Evolutionary conservation across 768 basidiomycete species (phyloP), one percentile per base, ranked within the genome.

Genomic region (Albatrellus ellisii): DNA sequence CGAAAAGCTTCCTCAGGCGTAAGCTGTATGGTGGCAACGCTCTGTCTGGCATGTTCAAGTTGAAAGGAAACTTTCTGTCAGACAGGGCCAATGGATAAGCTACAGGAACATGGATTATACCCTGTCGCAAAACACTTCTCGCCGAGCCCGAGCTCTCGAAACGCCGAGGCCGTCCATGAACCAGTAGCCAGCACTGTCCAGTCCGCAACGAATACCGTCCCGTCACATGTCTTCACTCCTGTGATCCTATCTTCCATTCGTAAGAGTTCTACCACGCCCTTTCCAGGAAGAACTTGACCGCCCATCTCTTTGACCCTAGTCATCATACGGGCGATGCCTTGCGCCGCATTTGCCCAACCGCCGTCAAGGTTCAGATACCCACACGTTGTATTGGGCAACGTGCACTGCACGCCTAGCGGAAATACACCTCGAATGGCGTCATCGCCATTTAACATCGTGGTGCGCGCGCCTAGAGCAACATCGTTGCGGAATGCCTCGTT

Each of bases 261-360:
- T 46, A 66, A 25, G 11, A 90, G 55, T 6, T 60, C 65, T n/a
- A 54, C 54, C 8, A 80, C 84, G 22, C 67, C 61, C 49, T 74
- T 77, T 2, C 77, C 77, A 0, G 67, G 48, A 4, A 79, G 21
- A 24, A 94, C 59, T 18, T 61, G 66, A 1, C 77, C 88, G 0
- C 79, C 79, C 32, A 77, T 62, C 9, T 63, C 53, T n/a, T 56
- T 53, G 4, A 94, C 76, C 33, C 65, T 70, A 22, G 60, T 54
- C 39, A 79, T 69, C 44, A 85, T 59, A 8, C 68, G 54, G 2
- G 58, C 52, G 7, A 89, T 53, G 3, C 81, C 87, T 53, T 79
- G 72, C 1, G 69, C 65, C 1, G 91, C 87, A 53, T 80, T 67
- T 2, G 75, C 87, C 91, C 91, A 97, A 11, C 91, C 91, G 1